These are phyloP conservation scores for Vigna trinervia DNA, from an alignment of 306 rosid species.

Conservation along the genomic window DNA sequence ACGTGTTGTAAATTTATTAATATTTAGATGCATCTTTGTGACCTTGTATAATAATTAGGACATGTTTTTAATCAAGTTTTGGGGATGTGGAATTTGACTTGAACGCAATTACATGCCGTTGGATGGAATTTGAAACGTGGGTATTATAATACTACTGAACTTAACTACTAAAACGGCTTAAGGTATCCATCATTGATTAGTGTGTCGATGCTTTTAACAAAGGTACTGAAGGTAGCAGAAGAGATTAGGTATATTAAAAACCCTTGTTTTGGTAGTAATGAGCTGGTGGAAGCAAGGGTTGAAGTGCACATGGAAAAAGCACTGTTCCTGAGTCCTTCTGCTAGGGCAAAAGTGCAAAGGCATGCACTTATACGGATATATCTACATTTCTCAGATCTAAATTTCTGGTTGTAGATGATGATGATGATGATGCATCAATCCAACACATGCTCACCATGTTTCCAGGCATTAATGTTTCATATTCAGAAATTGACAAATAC, in stretches of 20 bases:
- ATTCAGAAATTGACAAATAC: not conserved
- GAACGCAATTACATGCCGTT: not conserved
- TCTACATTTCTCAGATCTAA: not conserved
- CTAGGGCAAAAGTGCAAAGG: slow-evolving; percentile 20
- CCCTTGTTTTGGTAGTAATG: slow-evolving; percentile 5
- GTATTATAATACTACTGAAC: not conserved
- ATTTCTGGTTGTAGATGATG: not conserved
- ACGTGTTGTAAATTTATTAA: not conserved
- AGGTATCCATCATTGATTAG: slow-evolving; percentile 11
- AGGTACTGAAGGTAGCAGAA: not conserved
- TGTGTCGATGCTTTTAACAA: slow-evolving; percentile 10
- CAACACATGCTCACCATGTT: slow-evolving; percentile 26
- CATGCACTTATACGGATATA: not conserved
- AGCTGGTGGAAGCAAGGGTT: slow-evolving; percentile 24
- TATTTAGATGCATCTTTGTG: not conserved
- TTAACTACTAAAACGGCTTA: slow-evolving; percentile 7
- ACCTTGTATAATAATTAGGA: not conserved
- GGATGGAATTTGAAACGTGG: slow-evolving; percentile 9
- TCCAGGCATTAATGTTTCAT: slow-evolving; percentile 2
- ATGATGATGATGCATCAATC: not conserved
- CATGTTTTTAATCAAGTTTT: not conserved
- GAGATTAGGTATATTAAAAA: slow-evolving; percentile 1
- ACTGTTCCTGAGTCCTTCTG: not conserved
- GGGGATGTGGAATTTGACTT: not conserved
- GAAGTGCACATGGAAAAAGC: slow-evolving; percentile 39